These are phyloP conservation scores for Podospora sp. DNA, from an alignment of 495 filamentous ascomycete species.

Conservation along the genomic window DNA sequence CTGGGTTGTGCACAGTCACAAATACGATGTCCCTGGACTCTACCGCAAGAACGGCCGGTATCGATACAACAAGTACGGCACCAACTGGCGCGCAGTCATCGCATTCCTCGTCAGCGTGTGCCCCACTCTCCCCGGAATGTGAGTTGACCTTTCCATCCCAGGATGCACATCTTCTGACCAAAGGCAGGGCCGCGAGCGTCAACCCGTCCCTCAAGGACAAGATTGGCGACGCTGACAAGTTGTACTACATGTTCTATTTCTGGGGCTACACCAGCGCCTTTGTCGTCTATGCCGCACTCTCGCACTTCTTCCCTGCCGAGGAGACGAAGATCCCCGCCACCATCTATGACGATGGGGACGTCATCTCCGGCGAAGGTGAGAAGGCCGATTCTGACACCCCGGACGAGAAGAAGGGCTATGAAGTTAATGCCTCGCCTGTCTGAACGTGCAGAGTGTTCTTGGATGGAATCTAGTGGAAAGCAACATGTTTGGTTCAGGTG, in stretches of 20 bases:
- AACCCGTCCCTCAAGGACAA: constrained; percentile 24
- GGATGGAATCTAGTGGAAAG: too few species aligned
- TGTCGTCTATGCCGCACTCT: constrained; percentile 34
- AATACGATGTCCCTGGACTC: constrained; percentile 48
- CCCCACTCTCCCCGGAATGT: constrained; percentile 46
- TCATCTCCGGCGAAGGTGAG: constrained; percentile 25
- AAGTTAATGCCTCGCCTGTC: constrained; percentile 24
- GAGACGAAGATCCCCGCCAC: constrained; percentile 36
- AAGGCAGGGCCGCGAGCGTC: constrained; percentile 30
- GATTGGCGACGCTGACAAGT: constrained; percentile 33
- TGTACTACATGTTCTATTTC: constrained; percentile 46
- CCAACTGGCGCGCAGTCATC: constrained; percentile 48
- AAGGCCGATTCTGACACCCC: constrained; percentile 26
- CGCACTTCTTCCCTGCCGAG: constrained; percentile 39
- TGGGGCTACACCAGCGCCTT: constrained; percentile 47
- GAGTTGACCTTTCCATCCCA: constrained; percentile 20
- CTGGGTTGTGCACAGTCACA: constrained; percentile 49
- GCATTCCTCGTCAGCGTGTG: constrained; percentile 44
- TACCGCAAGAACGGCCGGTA: constrained; percentile 44
- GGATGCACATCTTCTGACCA: constrained; percentile 6
- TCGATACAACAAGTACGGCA: constrained; percentile 39
- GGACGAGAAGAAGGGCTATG: constrained; percentile 26
- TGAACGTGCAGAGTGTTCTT: neutral
- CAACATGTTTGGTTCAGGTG: neutral
- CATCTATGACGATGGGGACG: constrained; percentile 32